phyloP scores from a whole-genome alignment of 2,329 filamentous ascomycete genomes.

The Trichoderma endophyticum region DNA sequence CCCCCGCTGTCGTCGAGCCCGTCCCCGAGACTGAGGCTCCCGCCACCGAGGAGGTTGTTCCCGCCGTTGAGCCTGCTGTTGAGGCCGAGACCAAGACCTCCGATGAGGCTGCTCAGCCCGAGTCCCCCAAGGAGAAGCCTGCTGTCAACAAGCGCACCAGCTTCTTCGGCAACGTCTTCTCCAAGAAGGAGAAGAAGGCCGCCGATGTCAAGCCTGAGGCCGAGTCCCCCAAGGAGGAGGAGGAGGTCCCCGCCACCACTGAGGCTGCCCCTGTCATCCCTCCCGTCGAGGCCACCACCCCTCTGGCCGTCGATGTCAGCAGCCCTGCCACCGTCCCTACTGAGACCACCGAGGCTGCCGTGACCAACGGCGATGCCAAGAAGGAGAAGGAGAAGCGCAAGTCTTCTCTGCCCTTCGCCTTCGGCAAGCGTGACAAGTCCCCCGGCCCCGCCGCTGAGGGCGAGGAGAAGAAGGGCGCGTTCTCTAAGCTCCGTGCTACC shows the following conservation, averaged over 20 bases:
- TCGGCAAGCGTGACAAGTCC: constrained; percentile 72
- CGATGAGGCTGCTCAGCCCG: constrained; percentile 41
- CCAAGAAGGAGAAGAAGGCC: constrained; percentile 60
- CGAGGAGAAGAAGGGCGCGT: constrained; percentile 50
- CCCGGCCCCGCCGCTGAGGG: constrained; percentile 59
- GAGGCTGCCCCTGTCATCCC: constrained; percentile 58
- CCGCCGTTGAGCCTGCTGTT: constrained; percentile 31
- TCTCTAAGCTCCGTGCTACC: constrained; percentile 60
- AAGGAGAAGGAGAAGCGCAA: constrained; percentile 80
- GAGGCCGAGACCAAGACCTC: constrained; percentile 31
- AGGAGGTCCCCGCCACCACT: constrained; percentile 39
- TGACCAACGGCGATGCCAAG: constrained; percentile 53
- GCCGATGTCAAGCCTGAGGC: constrained; percentile 45
- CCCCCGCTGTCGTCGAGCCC: constrained; percentile 37
- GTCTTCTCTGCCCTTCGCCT: constrained; percentile 72
- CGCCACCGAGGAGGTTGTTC: constrained; percentile 35
- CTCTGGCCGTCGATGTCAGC: constrained; percentile 53
- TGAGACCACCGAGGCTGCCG: constrained; percentile 46
- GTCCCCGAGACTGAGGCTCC: constrained; percentile 33
- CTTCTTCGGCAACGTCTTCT: constrained; percentile 51
- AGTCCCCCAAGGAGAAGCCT: constrained; percentile 48
- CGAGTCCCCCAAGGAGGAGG: constrained; percentile 43
- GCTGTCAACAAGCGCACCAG: constrained; percentile 54
- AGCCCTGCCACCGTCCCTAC: constrained; percentile 45
- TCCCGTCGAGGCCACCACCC: constrained; percentile 55